Evolutionary conservation across 805 yeast species (phyloP).

Genomic region (Nakazawaea molendinolei): DNA sequence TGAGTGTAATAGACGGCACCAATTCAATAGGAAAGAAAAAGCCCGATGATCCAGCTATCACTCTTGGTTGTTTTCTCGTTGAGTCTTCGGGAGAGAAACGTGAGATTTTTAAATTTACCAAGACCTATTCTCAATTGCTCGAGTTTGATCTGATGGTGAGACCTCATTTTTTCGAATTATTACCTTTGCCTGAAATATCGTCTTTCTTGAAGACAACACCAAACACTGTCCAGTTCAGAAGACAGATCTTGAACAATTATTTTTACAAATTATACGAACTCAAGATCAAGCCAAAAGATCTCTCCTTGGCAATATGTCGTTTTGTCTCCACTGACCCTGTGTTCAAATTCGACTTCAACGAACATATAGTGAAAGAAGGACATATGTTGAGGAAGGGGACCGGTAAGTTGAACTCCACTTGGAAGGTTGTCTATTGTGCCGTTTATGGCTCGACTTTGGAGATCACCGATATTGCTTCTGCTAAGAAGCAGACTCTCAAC

Average conservation of each 20-base stretch:
- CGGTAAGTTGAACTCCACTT: constrained; percentile 10
- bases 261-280: constrained; percentile 49
- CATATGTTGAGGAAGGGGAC: constrained; percentile 11
- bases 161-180: constrained; percentile 46
- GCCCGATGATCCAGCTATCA: constrained; percentile 51
- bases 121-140: constrained; percentile 52
- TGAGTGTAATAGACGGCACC: constrained; percentile 10
- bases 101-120: constrained; percentile 71
- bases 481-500: constrained; percentile 38
- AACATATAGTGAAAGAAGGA: constrained; percentile 13
- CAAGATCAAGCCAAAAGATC: constrained; percentile 51
- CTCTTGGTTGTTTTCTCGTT: constrained; percentile 41
- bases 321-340: constrained; percentile 65
- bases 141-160: constrained; percentile 57
- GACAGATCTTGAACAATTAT: constrained; percentile 48
- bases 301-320: constrained; percentile 47
- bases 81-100: constrained; percentile 41
- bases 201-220: constrained; percentile 58
- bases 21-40: constrained; percentile 16
- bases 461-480: constrained; percentile 1
- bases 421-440: constrained; percentile 11
- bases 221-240: constrained; percentile 54
- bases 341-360: constrained; percentile 12
- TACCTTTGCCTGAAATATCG: constrained; percentile 57
- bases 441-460: constrained; percentile 7